Evolutionary conservation across 495 filamentous ascomycete genomes (phyloP).

Genomic region (Podospora tetraspora): DNA sequence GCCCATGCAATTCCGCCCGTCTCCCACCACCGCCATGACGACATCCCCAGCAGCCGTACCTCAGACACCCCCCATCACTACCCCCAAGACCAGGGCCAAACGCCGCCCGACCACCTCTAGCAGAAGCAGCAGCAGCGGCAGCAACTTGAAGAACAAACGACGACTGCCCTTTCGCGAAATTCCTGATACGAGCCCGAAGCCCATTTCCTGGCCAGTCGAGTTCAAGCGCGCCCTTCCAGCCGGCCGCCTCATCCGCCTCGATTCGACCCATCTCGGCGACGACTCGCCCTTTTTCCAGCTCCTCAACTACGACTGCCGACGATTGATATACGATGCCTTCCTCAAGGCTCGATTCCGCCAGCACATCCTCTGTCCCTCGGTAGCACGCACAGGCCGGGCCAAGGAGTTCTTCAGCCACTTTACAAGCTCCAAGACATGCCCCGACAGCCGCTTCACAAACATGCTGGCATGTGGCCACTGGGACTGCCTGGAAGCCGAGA

Average conservation of each 20-base stretch:
- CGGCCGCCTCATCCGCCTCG: constrained; percentile 8
- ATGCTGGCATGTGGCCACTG: constrained; percentile 11
- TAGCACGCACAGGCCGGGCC: constrained; percentile 1
- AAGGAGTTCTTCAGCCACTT: constrained; percentile 8
- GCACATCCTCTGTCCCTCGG: constrained; percentile 14
- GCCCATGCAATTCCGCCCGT: neutral
- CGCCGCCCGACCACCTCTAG: neutral
- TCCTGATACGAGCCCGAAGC: neutral
- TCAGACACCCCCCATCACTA: neutral
- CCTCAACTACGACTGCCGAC: constrained; percentile 15
- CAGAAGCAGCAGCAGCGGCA: neutral
- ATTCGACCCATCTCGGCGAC: neutral
- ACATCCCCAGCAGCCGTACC: neutral
- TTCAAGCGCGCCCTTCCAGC: constrained; percentile 4
- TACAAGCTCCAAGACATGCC: constrained; percentile 3
- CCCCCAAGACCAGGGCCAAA: neutral
- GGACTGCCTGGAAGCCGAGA: constrained; percentile 4
- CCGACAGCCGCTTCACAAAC: constrained; percentile 1
- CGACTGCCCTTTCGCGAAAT: neutral
- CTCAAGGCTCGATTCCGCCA: constrained; percentile 10
- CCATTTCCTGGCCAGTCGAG: constrained; percentile 6
- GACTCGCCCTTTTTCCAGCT: constrained; percentile 5
- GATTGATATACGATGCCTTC: constrained; percentile 10
- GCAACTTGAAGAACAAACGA: neutral
- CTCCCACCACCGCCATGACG: neutral